Percentiles rank a stretch among this genome's conserved stretches.
phyloP scores from a whole-genome alignment of 1,139 yeast genomes.

The Debaryomyces udenii region DNA sequence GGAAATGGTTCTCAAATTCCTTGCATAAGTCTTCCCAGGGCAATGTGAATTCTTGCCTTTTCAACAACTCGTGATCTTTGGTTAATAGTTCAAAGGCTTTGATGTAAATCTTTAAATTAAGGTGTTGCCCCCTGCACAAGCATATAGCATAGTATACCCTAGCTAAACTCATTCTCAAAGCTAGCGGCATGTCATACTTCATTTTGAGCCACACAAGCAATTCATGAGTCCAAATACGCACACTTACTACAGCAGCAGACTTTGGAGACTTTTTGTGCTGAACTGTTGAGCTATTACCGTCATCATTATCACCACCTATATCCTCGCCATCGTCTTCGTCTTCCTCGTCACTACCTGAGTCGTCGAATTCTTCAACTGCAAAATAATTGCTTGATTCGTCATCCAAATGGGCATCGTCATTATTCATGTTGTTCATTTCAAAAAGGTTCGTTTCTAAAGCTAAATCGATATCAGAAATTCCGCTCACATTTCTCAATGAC shows the following conservation, averaged over 20 bases:
- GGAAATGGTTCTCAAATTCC: slow-evolving; percentile 40
- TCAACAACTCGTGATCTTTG: slow-evolving; percentile 49
- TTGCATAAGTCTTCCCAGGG: slow-evolving; percentile 56
- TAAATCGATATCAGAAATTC: slow-evolving; percentile 50
- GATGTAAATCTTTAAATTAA: slow-evolving; percentile 65
- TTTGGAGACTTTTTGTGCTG: slow-evolving; percentile 64
- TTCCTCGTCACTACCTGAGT: slow-evolving; percentile 41
- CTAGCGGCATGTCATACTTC: slow-evolving; percentile 81
- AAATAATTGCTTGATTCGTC: slow-evolving; percentile 25
- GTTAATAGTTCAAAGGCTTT: slow-evolving; percentile 63
- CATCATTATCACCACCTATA: slow-evolving; percentile 44
- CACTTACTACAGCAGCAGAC: slow-evolving; percentile 74
- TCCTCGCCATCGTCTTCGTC: slow-evolving; percentile 34
- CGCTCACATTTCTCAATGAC: slow-evolving; percentile 33
- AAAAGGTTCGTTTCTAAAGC: slow-evolving; percentile 58
- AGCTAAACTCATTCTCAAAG: slow-evolving; percentile 62
- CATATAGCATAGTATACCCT: slow-evolving; percentile 74
- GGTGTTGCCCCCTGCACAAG: slow-evolving; percentile 73
- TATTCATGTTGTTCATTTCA: slow-evolving; percentile 25
- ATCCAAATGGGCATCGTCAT: slow-evolving; percentile 20
- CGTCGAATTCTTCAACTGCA: slow-evolving; percentile 25
- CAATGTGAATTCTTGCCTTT: slow-evolving; percentile 41
- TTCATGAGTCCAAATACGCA: slow-evolving; percentile 89
- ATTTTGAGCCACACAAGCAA: slow-evolving; percentile 76
- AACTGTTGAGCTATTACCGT: slow-evolving; percentile 34